Percentiles rank a stretch among this genome's conserved stretches.
Evolutionary conservation across 305 asterid genomes (phyloP).

Genomic region (Andrographis paniculata): DNA sequence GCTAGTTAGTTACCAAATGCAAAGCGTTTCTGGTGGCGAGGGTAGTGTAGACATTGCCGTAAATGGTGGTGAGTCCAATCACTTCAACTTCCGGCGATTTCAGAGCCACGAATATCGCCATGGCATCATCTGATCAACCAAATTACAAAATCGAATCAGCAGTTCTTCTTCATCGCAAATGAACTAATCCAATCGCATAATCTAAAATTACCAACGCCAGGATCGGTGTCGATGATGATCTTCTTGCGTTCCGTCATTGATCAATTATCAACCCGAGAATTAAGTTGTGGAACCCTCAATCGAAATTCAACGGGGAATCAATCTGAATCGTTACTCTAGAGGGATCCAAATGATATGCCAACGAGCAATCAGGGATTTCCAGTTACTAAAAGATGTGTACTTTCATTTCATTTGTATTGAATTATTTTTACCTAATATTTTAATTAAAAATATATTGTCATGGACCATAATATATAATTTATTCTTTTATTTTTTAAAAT

Average conservation of each 20-base stretch:
- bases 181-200: background rate
- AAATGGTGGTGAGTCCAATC: slow-evolving; percentile 87
- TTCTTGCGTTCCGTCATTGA: slow-evolving; percentile 68
- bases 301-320: too few species aligned
- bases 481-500: too few species aligned
- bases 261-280: background rate
- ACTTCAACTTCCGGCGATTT: slow-evolving; percentile 90
- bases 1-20: slow-evolving; percentile 84
- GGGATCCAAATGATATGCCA: too few species aligned
- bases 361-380: too few species aligned
- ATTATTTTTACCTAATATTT: too few species aligned
- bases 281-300: too few species aligned
- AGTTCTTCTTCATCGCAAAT: background rate
- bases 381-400: too few species aligned
- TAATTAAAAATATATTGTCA: too few species aligned
- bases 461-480: too few species aligned
- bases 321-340: too few species aligned
- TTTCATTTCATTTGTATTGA: too few species aligned
- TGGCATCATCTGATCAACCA: slow-evolving; percentile 74
- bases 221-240: slow-evolving; percentile 94
- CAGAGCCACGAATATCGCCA: slow-evolving; percentile 93
- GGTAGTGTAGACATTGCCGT: slow-evolving; percentile 89
- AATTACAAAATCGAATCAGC: background rate
- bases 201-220: slow-evolving; percentile 62
- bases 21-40: slow-evolving; percentile 97